phyloP scores from a whole-genome alignment of 2,329 filamentous ascomycete species.

The Epicoccum nigrum region DNA sequence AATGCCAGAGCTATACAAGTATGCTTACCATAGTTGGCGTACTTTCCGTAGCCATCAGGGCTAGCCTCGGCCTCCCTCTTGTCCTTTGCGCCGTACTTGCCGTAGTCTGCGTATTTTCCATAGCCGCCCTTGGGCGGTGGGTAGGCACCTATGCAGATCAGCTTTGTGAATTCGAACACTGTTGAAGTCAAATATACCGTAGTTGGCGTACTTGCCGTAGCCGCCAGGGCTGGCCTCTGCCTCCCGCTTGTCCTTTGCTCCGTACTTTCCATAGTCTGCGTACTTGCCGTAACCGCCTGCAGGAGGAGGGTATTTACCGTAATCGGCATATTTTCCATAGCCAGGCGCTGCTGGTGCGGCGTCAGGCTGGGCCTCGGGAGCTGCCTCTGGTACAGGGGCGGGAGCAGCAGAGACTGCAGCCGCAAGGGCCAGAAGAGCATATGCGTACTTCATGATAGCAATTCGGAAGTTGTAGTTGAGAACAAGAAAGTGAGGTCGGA shows the following conservation, averaged over 20 bases:
- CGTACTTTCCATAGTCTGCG: neutral
- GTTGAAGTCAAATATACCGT: no score
- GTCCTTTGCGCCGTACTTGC: slow-evolving; percentile 9
- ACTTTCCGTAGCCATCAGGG: slow-evolving; percentile 21
- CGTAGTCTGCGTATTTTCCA: slow-evolving; percentile 25
- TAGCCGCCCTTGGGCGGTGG: no score
- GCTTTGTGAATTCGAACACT: no score
- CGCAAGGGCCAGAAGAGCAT: slow-evolving; percentile 29
- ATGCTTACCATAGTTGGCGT: slow-evolving; percentile 20
- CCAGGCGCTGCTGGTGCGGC: neutral
- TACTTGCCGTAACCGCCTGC: slow-evolving; percentile 5
- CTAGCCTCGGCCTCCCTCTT: neutral
- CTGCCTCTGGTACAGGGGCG: slow-evolving; percentile 22
- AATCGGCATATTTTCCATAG: slow-evolving; percentile 13
- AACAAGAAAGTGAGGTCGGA: neutral
- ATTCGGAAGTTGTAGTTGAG: neutral
- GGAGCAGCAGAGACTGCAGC: slow-evolving; percentile 30
- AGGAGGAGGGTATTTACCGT: neutral
- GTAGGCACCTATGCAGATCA: no score
- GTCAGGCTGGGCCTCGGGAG: slow-evolving; percentile 21
- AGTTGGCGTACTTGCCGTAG: neutral
- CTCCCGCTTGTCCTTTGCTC: neutral
- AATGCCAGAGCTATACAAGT: neutral
- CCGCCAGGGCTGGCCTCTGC: neutral
- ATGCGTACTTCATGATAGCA: slow-evolving; percentile 27